phyloP scores from a whole-genome alignment of 257 asterid genomes.

The Penstemon barbatus region DNA sequence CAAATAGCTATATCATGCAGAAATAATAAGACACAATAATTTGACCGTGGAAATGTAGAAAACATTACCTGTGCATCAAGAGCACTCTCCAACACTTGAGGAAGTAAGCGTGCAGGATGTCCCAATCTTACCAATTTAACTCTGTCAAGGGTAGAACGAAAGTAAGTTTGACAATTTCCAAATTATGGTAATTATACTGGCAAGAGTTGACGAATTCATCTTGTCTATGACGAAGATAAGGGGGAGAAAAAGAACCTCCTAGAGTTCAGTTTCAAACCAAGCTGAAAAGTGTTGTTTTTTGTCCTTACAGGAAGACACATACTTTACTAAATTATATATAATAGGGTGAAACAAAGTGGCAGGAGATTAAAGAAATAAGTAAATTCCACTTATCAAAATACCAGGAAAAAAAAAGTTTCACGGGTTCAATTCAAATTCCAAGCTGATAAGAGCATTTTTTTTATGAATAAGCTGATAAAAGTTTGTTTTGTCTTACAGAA shows the following conservation, averaged over 20 bases:
- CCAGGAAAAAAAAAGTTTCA: background rate
- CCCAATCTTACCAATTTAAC: slow-evolving; percentile 95
- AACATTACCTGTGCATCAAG: slow-evolving; percentile 84
- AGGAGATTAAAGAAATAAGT: too few species aligned
- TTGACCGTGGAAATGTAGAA: slow-evolving; percentile 26
- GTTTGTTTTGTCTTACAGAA: background rate
- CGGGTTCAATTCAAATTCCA: background rate
- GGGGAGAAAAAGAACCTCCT: too few species aligned
- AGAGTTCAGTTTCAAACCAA: too few species aligned
- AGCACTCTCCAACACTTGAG: slow-evolving; percentile 93
- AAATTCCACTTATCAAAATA: too few species aligned
- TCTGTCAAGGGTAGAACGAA: slow-evolving; percentile 38
- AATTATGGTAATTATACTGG: background rate
- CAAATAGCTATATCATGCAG: slow-evolving; percentile 18
- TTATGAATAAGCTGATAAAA: background rate
- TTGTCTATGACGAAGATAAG: background rate
- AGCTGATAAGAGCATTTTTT: background rate
- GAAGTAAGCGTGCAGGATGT: slow-evolving; percentile 98
- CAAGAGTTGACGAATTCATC: background rate
- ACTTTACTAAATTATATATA: too few species aligned
- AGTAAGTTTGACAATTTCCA: background rate
- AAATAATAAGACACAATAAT: slow-evolving; percentile 6
- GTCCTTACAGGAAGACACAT: too few species aligned
- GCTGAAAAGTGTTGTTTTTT: too few species aligned
- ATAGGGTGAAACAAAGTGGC: too few species aligned